Conservation (phyloP, 1,284 basidiomycete species). For the Ustilago xerochloae region DNA sequence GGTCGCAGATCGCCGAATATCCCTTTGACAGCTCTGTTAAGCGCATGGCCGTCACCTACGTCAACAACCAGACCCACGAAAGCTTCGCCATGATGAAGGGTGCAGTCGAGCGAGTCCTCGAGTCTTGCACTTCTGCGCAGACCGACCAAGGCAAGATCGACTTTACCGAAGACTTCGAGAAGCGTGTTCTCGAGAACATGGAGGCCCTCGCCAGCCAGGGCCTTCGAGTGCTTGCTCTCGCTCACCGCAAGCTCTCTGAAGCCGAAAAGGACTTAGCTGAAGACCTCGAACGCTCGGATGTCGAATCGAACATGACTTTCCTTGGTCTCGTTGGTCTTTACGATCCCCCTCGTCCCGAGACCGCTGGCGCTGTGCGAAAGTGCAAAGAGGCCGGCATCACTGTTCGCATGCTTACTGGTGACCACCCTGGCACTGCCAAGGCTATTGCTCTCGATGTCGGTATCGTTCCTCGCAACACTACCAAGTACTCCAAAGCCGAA, state of each 20-base stretch:
- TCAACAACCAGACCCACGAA: slow-evolving; percentile 51
- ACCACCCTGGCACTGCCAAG: slow-evolving; percentile 69
- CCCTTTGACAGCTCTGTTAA: slow-evolving; percentile 66
- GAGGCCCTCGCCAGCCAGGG: slow-evolving; percentile 62
- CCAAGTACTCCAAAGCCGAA: slow-evolving; percentile 44
- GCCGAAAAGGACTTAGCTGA: slow-evolving; percentile 51
- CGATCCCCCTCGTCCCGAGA: slow-evolving; percentile 79
- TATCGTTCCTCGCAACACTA: slow-evolving; percentile 71
- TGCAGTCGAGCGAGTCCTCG: slow-evolving; percentile 64
- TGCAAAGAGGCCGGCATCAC: slow-evolving; percentile 77
- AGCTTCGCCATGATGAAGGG: slow-evolving; percentile 66
- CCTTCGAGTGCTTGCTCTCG: slow-evolving; percentile 64
- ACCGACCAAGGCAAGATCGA: slow-evolving; percentile 65
- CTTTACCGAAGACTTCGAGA: slow-evolving; percentile 50
- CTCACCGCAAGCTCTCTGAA: slow-evolving; percentile 50
- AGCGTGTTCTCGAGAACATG: slow-evolving; percentile 58
- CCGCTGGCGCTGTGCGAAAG: slow-evolving; percentile 74
- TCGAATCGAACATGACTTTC: slow-evolving; percentile 75
- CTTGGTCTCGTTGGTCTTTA: slow-evolving; percentile 76
- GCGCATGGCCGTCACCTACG: slow-evolving; percentile 70
- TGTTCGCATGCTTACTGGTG: slow-evolving; percentile 75
- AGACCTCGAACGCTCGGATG: slow-evolving; percentile 67
- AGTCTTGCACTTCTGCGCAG: slow-evolving; percentile 55
- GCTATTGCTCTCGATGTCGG: slow-evolving; percentile 70
- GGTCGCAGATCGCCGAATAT: slow-evolving; percentile 71